phyloP scores from a whole-genome alignment of 108 stramenopile species.

The Seminavis robusta region DNA sequence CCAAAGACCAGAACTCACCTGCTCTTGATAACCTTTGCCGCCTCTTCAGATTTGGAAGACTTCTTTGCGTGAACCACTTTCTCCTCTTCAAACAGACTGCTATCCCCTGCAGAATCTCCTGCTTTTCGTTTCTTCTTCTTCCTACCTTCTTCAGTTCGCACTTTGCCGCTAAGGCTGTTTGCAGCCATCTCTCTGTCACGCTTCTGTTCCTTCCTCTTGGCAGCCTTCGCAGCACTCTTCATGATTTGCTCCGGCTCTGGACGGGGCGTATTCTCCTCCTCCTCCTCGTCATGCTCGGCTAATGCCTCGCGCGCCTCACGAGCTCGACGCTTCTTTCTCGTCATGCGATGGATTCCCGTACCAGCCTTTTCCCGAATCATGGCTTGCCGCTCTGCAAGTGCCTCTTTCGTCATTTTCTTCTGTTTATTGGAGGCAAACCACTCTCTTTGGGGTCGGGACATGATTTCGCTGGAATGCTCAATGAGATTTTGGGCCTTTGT shows the following conservation, averaged over 20 bases:
- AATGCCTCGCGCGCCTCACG: slow-evolving; percentile 55
- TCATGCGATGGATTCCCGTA: slow-evolving; percentile 84
- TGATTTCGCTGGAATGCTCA: slow-evolving; percentile 72
- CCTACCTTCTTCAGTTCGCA: slow-evolving; percentile 14
- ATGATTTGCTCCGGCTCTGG: slow-evolving; percentile 50
- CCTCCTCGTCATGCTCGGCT: slow-evolving; percentile 38
- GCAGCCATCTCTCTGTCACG: slow-evolving; percentile 6
- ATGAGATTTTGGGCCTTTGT: slow-evolving; percentile 80
- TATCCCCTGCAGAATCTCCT: slow-evolving; percentile 67
- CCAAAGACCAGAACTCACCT: too few species aligned
- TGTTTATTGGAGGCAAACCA: slow-evolving; percentile 80
- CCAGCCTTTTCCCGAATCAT: slow-evolving; percentile 72
- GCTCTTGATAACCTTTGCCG: slow-evolving; percentile 42
- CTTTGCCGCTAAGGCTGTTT: too few species aligned
- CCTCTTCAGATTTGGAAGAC: slow-evolving; percentile 27
- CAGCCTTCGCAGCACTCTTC: slow-evolving; percentile 21
- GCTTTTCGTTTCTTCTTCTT: slow-evolving; percentile 33
- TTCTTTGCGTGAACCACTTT: slow-evolving; percentile 59
- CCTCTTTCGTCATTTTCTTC: slow-evolving; percentile 55
- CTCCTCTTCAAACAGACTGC: slow-evolving; percentile 75
- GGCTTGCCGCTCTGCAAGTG: slow-evolving; percentile 55
- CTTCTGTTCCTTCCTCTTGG: slow-evolving; percentile 20
- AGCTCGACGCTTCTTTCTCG: slow-evolving; percentile 81
- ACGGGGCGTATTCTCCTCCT: slow-evolving; percentile 38
- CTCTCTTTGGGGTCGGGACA: slow-evolving; percentile 65